Evolutionary conservation across 1,284 basidiomycete genomes (phyloP).

Genomic region (Trichosporon inkin): DNA sequence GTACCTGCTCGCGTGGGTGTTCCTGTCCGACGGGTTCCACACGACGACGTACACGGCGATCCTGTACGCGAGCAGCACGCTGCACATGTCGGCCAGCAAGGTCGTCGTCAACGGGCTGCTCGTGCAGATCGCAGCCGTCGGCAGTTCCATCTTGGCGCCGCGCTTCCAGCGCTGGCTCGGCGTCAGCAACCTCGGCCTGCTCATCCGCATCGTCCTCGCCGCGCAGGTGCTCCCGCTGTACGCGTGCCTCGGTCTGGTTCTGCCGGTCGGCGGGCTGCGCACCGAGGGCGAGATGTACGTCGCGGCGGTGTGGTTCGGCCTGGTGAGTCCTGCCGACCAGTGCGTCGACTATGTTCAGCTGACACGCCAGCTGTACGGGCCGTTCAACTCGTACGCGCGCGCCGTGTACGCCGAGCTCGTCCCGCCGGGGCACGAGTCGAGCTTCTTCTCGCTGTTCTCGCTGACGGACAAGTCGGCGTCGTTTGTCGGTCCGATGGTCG

Average conservation of each 20-base stretch:
- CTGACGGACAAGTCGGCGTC: conserved; percentile 77
- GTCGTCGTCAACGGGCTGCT: conserved; percentile 51
- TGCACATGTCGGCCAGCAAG: conserved; percentile 51
- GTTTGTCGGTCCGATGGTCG: conserved; percentile 80
- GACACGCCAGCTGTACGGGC: conserved; percentile 42
- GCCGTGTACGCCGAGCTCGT: conserved; percentile 50
- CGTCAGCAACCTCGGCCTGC: conserved; percentile 64
- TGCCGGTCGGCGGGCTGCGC: conserved; percentile 62
- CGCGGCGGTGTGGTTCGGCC: conserved; percentile 74
- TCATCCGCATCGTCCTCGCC: conserved; percentile 64
- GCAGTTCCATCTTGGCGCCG: conserved; percentile 45
- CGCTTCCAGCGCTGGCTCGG: conserved; percentile 49
- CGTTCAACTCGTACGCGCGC: conserved; percentile 47
- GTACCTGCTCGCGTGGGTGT: conserved; percentile 84
- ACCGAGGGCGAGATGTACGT: conserved; percentile 77
- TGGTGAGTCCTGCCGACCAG: conserved; percentile 48
- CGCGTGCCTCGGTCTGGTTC: conserved; percentile 72
- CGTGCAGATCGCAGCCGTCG: conserved; percentile 46
- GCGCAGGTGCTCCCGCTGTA: conserved; percentile 71
- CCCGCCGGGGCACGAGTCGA: conserved; percentile 48
- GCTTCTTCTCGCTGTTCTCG: conserved; percentile 73
- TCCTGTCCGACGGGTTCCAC: conserved; percentile 66
- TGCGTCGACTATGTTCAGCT: conserved; percentile 74
- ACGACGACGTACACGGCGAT: conserved; percentile 47
- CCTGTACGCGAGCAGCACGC: conserved; percentile 47